Base-by-base conservation (phyloP, 176 grass and related monocot genomes). In the Bolboschoenus planiculmis region DNA sequence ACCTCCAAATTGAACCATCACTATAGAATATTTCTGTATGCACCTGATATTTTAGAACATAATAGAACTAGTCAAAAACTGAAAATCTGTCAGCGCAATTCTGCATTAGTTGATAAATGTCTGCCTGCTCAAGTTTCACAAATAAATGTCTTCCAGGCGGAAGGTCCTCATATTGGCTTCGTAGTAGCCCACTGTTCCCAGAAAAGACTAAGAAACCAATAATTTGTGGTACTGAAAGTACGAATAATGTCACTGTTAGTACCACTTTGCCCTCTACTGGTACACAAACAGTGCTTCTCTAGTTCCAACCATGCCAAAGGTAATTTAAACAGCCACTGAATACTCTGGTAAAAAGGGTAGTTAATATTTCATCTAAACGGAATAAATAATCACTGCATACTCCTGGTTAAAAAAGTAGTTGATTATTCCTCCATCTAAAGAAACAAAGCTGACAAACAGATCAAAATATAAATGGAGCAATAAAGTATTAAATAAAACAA, bases 21-120 rank as follows among this genome's bases (percentile, higher is more conserved):
- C 96, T 99, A 60, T 78, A 99, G 61, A 95, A 93, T 90, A 99
- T 93, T 87, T 99, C 92, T 60, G 96, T 99, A 65, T 99, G 92
- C 87, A 99, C 91, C 96, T 95, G 87, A 70, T 20, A 75, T 3
- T 53, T 77, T 27, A 77, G 72, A 18, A 77, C 1, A 77, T 33
- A 29, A 77, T 77, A 53, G 1, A 50, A 8, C 29, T 53, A 23
- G 27, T 77, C 46, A 76, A 16, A n/a, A 76, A 53, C 6, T 53
- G 44, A 77, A 77, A 18, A 77, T 77, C 72, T 77, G 6, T 31
- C 44, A 23, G 13, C 14, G 15, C 24, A 27, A 4, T 77, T 18
- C 46, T 33, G 14, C 46, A 50, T 2, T 18, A 77, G 72, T 26
- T 77, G 47, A 18, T 77, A 77, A 44, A 53, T 27, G 53, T 48